Evolutionary conservation across 169 alveolate species (phyloP).

Genomic region (Plasmodium sp.): DNA sequence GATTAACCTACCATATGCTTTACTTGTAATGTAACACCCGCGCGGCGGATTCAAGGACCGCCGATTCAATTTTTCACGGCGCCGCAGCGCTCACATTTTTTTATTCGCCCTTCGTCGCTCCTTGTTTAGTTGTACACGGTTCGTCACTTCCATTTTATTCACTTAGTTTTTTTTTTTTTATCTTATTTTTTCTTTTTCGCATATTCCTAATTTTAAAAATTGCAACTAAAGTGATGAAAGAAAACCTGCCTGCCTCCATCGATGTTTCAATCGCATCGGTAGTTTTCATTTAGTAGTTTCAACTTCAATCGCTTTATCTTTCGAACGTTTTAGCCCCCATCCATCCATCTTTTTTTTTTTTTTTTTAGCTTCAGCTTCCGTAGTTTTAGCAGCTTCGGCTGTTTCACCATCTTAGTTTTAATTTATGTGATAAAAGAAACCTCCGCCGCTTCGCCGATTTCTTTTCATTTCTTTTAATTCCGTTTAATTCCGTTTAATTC

Average conservation of each 20-base stretch:
- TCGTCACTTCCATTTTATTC: background rate
- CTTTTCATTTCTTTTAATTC: background rate
- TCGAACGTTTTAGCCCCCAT: background rate
- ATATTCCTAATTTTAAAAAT: background rate
- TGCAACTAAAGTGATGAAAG: background rate
- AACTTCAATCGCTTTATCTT: background rate
- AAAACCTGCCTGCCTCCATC: background rate
- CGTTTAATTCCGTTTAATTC: background rate
- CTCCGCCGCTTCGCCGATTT: background rate
- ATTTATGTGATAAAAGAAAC: background rate
- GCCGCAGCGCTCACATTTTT: background rate
- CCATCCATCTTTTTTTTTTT: background rate
- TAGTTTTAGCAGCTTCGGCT: background rate
- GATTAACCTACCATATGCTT: background rate
- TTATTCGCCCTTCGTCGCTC: background rate
- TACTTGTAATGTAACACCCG: background rate
- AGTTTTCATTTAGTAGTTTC: background rate
- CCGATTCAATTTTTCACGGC: background rate
- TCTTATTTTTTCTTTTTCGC: background rate
- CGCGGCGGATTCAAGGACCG: background rate
- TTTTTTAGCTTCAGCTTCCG: background rate
- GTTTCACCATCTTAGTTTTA: background rate
- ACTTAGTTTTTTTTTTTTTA: background rate
- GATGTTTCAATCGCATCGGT: background rate
- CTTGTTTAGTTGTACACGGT: background rate